These are phyloP conservation scores for Chytridiales sp. DNA, from an alignment of 371 early-diverging fungal genomes.

Conservation along the genomic window DNA sequence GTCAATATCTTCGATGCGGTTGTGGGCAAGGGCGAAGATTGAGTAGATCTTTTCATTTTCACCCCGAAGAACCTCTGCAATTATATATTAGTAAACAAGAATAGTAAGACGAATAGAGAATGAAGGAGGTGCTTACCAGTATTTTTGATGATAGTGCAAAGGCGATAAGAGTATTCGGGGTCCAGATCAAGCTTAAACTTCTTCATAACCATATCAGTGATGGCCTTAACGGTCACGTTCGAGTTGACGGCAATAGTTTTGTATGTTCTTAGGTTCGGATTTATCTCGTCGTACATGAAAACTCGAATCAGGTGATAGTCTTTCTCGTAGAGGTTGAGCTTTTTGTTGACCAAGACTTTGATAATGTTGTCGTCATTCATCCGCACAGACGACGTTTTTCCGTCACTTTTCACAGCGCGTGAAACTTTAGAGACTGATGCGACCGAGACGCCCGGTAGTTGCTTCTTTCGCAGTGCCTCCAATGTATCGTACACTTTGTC, in stretches of 20 bases:
- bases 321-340: conserved; percentile 37
- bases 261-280: conserved; percentile 28
- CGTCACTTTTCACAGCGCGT: conserved; percentile 3
- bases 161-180: conserved; percentile 13
- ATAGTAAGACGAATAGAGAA: conserved; percentile 2
- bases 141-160: conserved; percentile 28
- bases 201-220: conserved; percentile 33
- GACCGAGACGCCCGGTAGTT: conserved; percentile 41
- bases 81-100: not conserved
- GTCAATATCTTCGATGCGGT: conserved; percentile 29
- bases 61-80: conserved; percentile 27
- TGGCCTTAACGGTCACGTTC: conserved; percentile 25
- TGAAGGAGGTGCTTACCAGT: conserved; percentile 22
- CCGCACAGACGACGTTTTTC: conserved; percentile 27
- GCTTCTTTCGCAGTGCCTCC: conserved; percentile 32
- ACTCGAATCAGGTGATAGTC: conserved; percentile 41
- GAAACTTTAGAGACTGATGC: conserved; percentile 13
- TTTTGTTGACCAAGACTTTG: conserved; percentile 47
- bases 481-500: conserved; percentile 39
- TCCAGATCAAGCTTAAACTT: conserved; percentile 37
- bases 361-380: conserved; percentile 49
- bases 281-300: conserved; percentile 34
- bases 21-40: conserved; percentile 29
- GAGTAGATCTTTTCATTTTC: conserved; percentile 25
- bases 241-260: conserved; percentile 41